Base-by-base conservation (phyloP, 257 asterid species). In the Scutellaria barbata region DNA sequence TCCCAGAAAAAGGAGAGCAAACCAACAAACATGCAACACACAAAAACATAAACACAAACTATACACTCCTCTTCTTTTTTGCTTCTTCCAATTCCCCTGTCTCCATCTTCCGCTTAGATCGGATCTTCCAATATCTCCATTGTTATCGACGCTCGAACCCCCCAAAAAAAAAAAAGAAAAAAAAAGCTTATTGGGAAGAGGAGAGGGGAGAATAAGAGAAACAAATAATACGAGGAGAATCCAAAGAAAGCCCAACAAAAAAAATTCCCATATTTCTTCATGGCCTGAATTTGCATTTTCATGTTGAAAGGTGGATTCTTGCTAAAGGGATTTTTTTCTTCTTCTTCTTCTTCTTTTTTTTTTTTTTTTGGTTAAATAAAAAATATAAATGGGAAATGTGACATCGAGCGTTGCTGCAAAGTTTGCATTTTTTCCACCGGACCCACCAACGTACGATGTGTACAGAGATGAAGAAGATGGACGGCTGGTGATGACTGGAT, bases 381-480 rank as follows among this genome's bases (percentile, higher is more conserved):
- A 9, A 16, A 58, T 68, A 71, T 46, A 73, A 78, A 94, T 95
- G 99, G 99, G 99, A 68, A 95, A 92, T 81, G 97, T 92, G 81
- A 95, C 99, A 67, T 92, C 99, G 20, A 82, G 73, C 83, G 95
- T 95, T 70, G 99, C 99, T 39, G 89, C 99, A 66, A 95, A 90
- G 76, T 95, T 95, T 63, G 99, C 99, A 10, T 95, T 95, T 79
- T 95, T 95, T 46, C 99, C 98, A 30, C 99, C 99, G 50, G 90
- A 92, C 82, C 99, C 99, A 73, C 96, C 99, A 51, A 88, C 98
- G 72, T 95, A 95, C 74, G 98, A 92, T 16, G 96, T 95, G 75
- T 86, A 67, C 80, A 81, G 74, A 52, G 96, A 88, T 46, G 96
- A 80, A 14, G 78, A 13, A 10, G 88, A 83, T 40, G 97, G 93